Evolutionary conservation across 768 basidiomycete species (phyloP).

Genomic region (Pleurotus tuber-regium): DNA sequence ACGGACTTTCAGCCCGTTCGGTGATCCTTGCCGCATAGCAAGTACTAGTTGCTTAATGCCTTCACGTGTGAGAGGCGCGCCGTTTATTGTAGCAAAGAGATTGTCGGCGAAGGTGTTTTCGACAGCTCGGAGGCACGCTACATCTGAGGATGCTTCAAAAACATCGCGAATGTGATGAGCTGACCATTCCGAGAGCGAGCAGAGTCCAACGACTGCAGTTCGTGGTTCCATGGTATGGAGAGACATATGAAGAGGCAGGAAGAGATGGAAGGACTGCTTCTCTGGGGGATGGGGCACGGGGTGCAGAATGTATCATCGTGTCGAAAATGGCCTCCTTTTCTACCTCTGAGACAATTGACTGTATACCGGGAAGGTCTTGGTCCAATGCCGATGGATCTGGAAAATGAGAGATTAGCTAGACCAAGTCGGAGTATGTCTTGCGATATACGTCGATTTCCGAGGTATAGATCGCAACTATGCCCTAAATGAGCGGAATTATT

Average conservation of each 20-base stretch:
- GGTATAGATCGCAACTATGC: conserved; percentile 6
- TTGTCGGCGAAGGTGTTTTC: conserved; percentile 42
- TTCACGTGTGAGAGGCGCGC: conserved; percentile 33
- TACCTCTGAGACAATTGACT: conserved; percentile 5
- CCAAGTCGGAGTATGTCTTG: conserved; percentile 6
- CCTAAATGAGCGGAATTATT: conserved; percentile 9
- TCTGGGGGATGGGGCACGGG: background rate
- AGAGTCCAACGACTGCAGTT: conserved; percentile 22
- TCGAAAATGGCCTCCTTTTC: background rate
- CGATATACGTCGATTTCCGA: conserved; percentile 9
- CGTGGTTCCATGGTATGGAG: conserved; percentile 10
- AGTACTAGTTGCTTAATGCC: conserved; percentile 41
- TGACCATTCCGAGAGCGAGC: conserved; percentile 50
- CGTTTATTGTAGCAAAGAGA: conserved; percentile 42
- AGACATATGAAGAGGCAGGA: conserved; percentile 4
- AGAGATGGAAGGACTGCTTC: conserved; percentile 1
- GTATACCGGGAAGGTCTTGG: background rate
- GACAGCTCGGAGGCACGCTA: conserved; percentile 39
- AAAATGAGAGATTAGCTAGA: conserved; percentile 4
- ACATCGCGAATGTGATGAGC: conserved; percentile 43
- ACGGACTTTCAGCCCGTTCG: conserved; percentile 40
- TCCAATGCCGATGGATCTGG: conserved; percentile 8
- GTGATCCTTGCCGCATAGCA: conserved; percentile 37
- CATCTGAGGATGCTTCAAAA: conserved; percentile 48
- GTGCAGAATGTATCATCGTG: background rate